phyloP scores from a whole-genome alignment of 139 green algal genomes.

The Gonium pectorale region DNA sequence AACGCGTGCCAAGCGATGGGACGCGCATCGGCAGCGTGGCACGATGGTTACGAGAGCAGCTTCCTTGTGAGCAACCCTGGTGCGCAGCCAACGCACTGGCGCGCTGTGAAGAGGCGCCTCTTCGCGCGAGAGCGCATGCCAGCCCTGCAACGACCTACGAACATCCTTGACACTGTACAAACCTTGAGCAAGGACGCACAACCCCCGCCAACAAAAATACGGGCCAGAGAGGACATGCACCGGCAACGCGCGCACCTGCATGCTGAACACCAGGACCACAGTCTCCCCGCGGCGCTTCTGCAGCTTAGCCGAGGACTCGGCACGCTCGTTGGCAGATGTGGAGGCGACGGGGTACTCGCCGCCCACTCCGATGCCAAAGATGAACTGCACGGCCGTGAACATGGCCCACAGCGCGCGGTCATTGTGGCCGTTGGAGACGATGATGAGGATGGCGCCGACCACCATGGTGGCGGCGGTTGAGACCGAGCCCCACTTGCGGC shows the following conservation, averaged over 20 bases:
- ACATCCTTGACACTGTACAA: too few relatives aligned
- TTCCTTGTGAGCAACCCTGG: too few relatives aligned
- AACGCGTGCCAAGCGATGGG: too few relatives aligned
- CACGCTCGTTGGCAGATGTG: constrained; percentile 80
- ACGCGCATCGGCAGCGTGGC: too few relatives aligned
- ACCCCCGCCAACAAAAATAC: too few relatives aligned
- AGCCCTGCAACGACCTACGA: background rate
- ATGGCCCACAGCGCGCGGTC: constrained; percentile 27
- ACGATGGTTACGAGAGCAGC: too few relatives aligned
- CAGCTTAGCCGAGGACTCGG: constrained; percentile 65
- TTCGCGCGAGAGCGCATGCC: background rate
- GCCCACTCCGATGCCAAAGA: constrained; percentile 69
- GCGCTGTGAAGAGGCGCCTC: too few relatives aligned
- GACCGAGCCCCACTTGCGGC: constrained; percentile 36
- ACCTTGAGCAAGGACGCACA: too few relatives aligned
- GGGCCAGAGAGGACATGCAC: too few relatives aligned
- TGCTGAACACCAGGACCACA: constrained; percentile 75
- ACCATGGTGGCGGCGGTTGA: constrained; percentile 16
- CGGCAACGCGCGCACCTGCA: too few relatives aligned
- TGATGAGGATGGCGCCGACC: constrained; percentile 35
- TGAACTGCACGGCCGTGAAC: constrained; percentile 43
- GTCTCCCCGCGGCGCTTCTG: constrained; percentile 54
- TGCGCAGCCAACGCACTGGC: too few relatives aligned
- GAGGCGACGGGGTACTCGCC: constrained; percentile 86
- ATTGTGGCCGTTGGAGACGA: constrained; percentile 16